Evolutionary conservation across 768 basidiomycete genomes (phyloP).

Genomic region (Auricularia sp.): DNA sequence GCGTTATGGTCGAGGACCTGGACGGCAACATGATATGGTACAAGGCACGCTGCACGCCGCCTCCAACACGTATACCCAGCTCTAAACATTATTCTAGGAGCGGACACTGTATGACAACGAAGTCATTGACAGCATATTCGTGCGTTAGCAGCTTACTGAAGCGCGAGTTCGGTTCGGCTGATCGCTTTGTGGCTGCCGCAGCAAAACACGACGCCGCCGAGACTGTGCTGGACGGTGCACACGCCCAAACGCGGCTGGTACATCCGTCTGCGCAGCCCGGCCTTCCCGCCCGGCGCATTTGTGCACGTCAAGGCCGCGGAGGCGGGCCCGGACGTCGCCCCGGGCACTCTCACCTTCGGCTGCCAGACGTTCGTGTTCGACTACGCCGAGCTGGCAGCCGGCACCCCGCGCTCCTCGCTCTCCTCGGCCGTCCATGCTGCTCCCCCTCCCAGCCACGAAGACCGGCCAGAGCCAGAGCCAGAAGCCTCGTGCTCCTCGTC

Average conservation of each 20-base stretch:
- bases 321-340: slow-evolving; percentile 19
- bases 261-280: slow-evolving; percentile 61
- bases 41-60: background rate
- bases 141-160: slow-evolving; percentile 26
- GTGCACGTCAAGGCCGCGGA: slow-evolving; percentile 27
- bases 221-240: slow-evolving; percentile 66
- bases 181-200: background rate
- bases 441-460: no score
- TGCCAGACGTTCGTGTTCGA: slow-evolving; percentile 23
- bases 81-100: slow-evolving; percentile 38
- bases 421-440: slow-evolving; percentile 6
- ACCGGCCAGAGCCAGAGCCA: slow-evolving; percentile 10
- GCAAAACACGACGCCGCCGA: slow-evolving; percentile 59
- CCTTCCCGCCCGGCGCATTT: slow-evolving; percentile 46
- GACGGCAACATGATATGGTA: background rate
- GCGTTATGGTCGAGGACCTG: background rate
- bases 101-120: slow-evolving; percentile 63
- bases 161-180: background rate
- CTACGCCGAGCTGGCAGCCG: slow-evolving; percentile 2
- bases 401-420: background rate
- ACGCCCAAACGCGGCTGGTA: slow-evolving; percentile 80
- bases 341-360: slow-evolving; percentile 24
- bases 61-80: background rate
- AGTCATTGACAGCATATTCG: slow-evolving; percentile 65
- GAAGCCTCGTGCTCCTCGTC: slow-evolving; percentile 9